Conservation (phyloP, 2,329 filamentous ascomycete species). For the Arthrobotrys pseudoclavata region DNA sequence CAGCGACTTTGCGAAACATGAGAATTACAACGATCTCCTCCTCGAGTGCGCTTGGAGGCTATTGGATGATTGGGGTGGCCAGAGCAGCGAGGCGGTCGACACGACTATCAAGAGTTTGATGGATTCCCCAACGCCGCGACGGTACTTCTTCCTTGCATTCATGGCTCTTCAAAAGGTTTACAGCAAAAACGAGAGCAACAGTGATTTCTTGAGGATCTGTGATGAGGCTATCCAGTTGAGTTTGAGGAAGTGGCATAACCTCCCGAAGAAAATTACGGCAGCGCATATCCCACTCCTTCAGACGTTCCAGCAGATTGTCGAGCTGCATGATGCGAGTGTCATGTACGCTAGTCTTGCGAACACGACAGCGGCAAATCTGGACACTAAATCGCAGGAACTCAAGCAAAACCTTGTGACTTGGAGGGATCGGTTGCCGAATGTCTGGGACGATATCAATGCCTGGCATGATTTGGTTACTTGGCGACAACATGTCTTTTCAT, state of each 20-base stretch:
- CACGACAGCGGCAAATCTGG: constrained; percentile 86
- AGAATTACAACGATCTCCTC: constrained; percentile 96
- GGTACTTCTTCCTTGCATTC: constrained; percentile 98
- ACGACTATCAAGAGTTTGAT: constrained; percentile 96
- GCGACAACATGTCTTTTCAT: constrained; percentile 97
- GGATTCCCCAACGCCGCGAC: constrained; percentile 92
- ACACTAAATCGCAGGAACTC: constrained; percentile 93
- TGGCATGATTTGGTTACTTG: constrained; percentile 99
- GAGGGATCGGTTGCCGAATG: constrained; percentile 94
- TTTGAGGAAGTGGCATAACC: constrained; percentile 98
- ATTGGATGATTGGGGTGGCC: constrained; percentile 93
- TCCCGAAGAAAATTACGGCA: constrained; percentile 92
- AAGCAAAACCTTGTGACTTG: constrained; percentile 94
- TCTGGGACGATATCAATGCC: constrained; percentile 99
- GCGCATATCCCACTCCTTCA: constrained; percentile 95
- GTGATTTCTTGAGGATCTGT: constrained; percentile 88
- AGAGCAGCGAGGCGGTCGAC: constrained; percentile 89
- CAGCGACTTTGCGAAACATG: constrained; percentile 97
- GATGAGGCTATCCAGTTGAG: constrained; percentile 98
- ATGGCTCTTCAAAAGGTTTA: constrained; percentile 96
- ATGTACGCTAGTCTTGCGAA: constrained; percentile 91
- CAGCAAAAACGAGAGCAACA: constrained; percentile 82
- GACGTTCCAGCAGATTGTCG: constrained; percentile 97
- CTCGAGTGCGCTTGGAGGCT: constrained; percentile 96
- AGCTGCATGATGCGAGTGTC: constrained; percentile 95